Base-by-base conservation (phyloP, 805 yeast genomes). In the Kodamaea sagamina region DNA sequence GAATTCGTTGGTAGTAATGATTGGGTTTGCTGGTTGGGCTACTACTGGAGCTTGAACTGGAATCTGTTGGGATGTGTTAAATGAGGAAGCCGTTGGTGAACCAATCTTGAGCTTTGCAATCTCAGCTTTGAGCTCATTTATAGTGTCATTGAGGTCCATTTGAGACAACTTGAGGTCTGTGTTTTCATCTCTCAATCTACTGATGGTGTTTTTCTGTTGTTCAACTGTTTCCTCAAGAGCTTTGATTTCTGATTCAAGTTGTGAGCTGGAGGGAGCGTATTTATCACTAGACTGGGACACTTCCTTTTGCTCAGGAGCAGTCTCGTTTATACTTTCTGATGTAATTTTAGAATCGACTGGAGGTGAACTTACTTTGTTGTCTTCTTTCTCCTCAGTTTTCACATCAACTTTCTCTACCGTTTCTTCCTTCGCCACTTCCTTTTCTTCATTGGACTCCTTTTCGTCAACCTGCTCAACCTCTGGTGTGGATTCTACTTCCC, bases 121-220 rank as follows among this genome's bases (percentile, higher is more conserved):
- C n/a, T 51, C 47, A 9, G 42, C 44, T 46, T 68, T 62, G 10
- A 71, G 52, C 12, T 59, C 68, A 3, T 48, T 25, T 2, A 70
- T 58, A 36, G 55, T 56, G 38, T 71, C 74, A 16, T 62, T 52
- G 41, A 68, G 53, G 41, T 68, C 74, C 72, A 69, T 63, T 31
- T 57, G 54, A 9, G 59, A 53, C 22, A 71, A 59, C 46, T 71
- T 69, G 43, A 71, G 60, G 43, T 68, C 72, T 15, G 75, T 68
- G 46, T 68, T 68, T 44, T 68, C 73, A 46, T 68, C 71, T 29
- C 74, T 57, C 27, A 70, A 54, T 38, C 59, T 63, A 37, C 54
- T 57, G 34, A 71, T 70, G 27, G 72, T 68, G 21, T 45, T 52
- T 40, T 62, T 59, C 29, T 68, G 74, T 28, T 51, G 56, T 24